These are phyloP conservation scores for Ogataea methylovora DNA, from an alignment of 805 yeast genomes.

Conservation along the genomic window DNA sequence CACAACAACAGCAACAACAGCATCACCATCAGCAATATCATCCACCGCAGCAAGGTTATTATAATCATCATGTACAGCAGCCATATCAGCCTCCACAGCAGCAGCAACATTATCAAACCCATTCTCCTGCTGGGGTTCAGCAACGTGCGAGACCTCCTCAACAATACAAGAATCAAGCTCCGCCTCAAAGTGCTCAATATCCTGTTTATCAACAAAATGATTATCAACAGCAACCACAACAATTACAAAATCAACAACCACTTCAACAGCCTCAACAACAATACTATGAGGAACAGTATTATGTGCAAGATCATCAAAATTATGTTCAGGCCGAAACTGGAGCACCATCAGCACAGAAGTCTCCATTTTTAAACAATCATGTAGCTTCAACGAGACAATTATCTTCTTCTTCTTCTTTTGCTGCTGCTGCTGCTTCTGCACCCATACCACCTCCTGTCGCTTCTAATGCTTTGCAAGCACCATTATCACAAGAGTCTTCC, in stretches of 20 bases:
- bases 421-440: not conserved
- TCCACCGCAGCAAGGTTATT: slow-evolving; percentile 1
- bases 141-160: too few relatives aligned
- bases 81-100: not conserved
- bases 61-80: slow-evolving; percentile 1
- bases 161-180: too few relatives aligned
- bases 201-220: not conserved
- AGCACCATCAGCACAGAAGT: too few relatives aligned
- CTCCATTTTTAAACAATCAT: not conserved
- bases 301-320: too few relatives aligned
- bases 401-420: not conserved
- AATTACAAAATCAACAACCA: not conserved
- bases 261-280: slow-evolving; percentile 1
- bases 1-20: slow-evolving; percentile 1
- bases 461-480: too few relatives aligned
- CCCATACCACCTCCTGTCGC: not conserved
- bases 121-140: too few relatives aligned
- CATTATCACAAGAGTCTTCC: not conserved
- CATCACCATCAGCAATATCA: slow-evolving; percentile 1
- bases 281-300: not conserved
- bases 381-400: not conserved
- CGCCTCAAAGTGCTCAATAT: too few relatives aligned
- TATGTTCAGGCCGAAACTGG: too few relatives aligned
- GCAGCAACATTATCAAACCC: not conserved
- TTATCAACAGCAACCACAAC: slow-evolving; percentile 2